These are phyloP conservation scores for Tubosaeta brunneosetosa DNA, from an alignment of 768 basidiomycete species.

Conservation along the genomic window DNA sequence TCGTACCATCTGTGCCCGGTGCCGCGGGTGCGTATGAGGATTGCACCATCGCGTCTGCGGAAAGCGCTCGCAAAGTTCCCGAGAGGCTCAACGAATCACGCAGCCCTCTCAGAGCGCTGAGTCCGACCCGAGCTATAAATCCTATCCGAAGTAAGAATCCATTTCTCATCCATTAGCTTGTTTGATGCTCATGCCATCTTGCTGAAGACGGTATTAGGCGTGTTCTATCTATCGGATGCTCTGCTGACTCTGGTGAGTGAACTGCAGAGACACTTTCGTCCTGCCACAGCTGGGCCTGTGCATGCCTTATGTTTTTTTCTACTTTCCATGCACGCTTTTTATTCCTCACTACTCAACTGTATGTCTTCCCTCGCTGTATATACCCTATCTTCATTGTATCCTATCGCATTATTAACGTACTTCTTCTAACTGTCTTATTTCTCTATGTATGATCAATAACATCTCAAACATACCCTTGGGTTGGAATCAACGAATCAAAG, in stretches of 20 bases:
- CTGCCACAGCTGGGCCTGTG: not conserved
- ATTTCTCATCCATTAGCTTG: not conserved
- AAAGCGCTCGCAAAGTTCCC: not conserved
- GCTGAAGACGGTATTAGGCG: slow-evolving; percentile 26
- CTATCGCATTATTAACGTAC: not conserved
- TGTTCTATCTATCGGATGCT: slow-evolving; percentile 20
- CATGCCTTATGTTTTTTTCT: not conserved
- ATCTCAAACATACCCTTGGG: not conserved
- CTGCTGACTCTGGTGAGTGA: slow-evolving; percentile 12
- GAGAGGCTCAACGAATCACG: slow-evolving; percentile 1
- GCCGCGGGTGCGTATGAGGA: not conserved
- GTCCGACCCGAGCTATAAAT: slow-evolving; percentile 32
- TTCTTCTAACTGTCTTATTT: not conserved
- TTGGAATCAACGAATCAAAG: not conserved
- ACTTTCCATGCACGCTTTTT: not conserved
- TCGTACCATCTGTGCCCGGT: not conserved
- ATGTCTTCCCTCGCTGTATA: not conserved
- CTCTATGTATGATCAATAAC: not conserved
- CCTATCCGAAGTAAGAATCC: slow-evolving; percentile 13
- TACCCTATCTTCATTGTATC: not conserved
- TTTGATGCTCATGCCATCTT: slow-evolving; percentile 5
- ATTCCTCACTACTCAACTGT: not conserved
- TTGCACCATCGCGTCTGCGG: not conserved
- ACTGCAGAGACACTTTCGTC: not conserved
- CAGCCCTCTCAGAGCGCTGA: slow-evolving; percentile 23